phyloP scores from a whole-genome alignment of 2,329 filamentous ascomycete species.

The Monilinia fructigena region DNA sequence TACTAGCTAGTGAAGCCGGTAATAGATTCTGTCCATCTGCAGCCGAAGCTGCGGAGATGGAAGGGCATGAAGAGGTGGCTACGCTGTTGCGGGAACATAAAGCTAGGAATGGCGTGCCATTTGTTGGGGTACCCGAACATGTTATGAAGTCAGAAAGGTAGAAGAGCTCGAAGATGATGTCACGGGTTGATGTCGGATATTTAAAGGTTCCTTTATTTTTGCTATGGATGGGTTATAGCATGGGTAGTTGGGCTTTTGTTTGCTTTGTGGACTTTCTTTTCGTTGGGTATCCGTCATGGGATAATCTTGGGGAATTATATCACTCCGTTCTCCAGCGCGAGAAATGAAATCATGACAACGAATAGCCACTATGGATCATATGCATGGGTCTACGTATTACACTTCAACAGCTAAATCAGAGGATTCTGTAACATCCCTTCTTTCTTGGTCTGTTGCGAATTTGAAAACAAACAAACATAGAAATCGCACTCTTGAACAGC shows the following conservation, averaged over 20 bases:
- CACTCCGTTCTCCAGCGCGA: background rate
- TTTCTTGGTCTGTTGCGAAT: no score
- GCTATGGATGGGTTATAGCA: no score
- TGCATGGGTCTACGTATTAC: background rate
- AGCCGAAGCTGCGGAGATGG: background rate
- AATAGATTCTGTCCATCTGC: background rate
- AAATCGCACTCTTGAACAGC: no score
- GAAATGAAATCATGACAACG: background rate
- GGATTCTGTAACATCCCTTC: no score
- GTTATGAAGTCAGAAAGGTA: background rate
- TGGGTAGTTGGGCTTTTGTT: background rate
- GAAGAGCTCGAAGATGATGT: background rate
- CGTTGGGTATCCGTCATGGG: background rate
- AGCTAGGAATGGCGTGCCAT: no score
- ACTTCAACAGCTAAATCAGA: no score
- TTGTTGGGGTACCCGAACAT: background rate
- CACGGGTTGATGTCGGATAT: no score
- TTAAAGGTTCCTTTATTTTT: background rate
- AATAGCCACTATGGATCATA: background rate
- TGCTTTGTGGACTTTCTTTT: background rate
- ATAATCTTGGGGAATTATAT: accelerated
- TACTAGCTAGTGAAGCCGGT: background rate
- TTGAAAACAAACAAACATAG: no score
- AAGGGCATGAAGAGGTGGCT: background rate
- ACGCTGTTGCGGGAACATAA: background rate